These are phyloP conservation scores for Inga laurina DNA, from an alignment of 306 rosid genomes.

Conservation along the genomic window DNA sequence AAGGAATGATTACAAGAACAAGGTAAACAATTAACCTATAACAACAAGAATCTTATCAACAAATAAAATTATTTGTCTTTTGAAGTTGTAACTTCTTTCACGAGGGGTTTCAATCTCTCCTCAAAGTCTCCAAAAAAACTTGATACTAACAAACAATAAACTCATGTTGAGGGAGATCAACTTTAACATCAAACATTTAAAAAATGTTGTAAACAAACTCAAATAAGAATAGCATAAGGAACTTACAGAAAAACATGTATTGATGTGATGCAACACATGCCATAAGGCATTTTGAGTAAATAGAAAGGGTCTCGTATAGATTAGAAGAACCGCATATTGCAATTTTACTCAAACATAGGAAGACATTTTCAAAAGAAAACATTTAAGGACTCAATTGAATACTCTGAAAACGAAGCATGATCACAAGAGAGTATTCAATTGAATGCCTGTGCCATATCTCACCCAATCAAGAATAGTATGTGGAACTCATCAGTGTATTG, in stretches of 20 bases:
- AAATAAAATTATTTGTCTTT: conserved; percentile 82
- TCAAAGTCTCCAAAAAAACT: conserved; percentile 86
- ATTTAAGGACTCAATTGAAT: neutral
- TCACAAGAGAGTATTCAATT: neutral
- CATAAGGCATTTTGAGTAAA: conserved; percentile 15
- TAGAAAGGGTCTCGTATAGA: neutral
- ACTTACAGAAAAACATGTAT: neutral
- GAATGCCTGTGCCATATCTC: neutral
- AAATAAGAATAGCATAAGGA: neutral
- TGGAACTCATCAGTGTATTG: no score
- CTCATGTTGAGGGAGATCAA: conserved; percentile 94
- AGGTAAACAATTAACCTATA: conserved; percentile 42
- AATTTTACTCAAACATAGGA: neutral
- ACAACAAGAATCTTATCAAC: conserved; percentile 96
- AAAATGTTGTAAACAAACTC: no score
- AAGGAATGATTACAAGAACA: no score
- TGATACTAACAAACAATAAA: conserved; percentile 88
- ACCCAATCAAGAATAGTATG: no score
- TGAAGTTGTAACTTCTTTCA: conserved; percentile 88
- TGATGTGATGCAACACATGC: neutral
- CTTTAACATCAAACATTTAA: no score
- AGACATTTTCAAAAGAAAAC: neutral
- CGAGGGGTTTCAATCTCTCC: conserved; percentile 90
- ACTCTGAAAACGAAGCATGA: conserved; percentile 12
- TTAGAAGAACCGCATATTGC: neutral